A percentile compares a stretch with the other conserved stretches of the same genome.
phyloP scores from a whole-genome alignment of 83 land plant species.

The Picea mariana region DNA sequence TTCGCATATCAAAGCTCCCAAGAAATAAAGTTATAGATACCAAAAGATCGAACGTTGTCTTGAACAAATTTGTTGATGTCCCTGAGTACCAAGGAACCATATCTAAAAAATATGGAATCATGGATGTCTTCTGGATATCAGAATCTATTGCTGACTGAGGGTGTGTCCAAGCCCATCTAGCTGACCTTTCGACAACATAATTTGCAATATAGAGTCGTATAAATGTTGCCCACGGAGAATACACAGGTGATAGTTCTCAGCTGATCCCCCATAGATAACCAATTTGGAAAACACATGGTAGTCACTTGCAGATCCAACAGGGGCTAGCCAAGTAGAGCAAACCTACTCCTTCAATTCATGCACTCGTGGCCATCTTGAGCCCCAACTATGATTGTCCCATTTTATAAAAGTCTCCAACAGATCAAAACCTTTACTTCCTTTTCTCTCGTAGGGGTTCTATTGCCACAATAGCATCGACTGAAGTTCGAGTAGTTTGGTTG shows the following conservation, averaged over 20 bases:
- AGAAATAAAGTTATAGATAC: conserved; percentile 96
- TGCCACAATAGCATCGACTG: conserved; percentile 97
- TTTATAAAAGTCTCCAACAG: conserved; percentile 51
- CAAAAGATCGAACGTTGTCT: conserved; percentile 95
- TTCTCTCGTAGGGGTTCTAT: conserved; percentile 64
- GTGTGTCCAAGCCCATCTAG: conserved; percentile 99
- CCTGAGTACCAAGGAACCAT: conserved; percentile 99
- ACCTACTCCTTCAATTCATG: conserved; percentile 89
- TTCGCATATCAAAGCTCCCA: conserved; percentile 99
- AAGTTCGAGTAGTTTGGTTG: conserved; percentile 98
- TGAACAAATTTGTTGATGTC: conserved; percentile 97
- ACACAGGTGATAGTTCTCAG: conserved; percentile 90
- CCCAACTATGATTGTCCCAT: conserved; percentile 55
- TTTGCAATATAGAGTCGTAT: conserved; percentile 96
- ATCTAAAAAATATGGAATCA: conserved; percentile 89
- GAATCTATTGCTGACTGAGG: conserved; percentile 63
- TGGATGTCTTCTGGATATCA: conserved; percentile 57
- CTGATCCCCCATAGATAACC: conserved; percentile 94
- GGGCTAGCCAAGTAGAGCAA: conserved; percentile 95
- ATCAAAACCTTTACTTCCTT: conserved; percentile 48
- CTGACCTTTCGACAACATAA: conserved; percentile 93
- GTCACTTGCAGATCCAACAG: conserved; percentile 98
- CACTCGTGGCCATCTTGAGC: conserved; percentile 64
- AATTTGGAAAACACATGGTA: conserved; percentile 97
- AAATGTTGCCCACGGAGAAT: conserved; percentile 97